Evolutionary conservation across 2,329 filamentous ascomycete species (phyloP), one percentile per base, ranked within the genome.

Genomic region (Cladophialophora yegresii): DNA sequence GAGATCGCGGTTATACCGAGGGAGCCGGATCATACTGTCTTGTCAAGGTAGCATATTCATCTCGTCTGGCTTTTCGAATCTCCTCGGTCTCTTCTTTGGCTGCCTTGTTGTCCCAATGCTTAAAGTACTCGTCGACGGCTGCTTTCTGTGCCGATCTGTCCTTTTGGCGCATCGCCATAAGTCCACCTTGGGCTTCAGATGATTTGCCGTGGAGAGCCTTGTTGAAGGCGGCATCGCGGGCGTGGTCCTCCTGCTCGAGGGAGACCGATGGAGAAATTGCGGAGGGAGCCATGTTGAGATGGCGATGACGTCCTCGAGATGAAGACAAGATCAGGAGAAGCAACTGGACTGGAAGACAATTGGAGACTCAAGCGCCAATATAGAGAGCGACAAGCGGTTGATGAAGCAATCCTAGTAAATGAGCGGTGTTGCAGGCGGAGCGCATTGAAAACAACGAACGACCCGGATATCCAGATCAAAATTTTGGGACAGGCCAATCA

Each of bases 31-130:
- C 89, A 72, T 85, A 95, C 89, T 97, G 92, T 83, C 91, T 88
- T 54, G 93, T 97, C 75, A 98, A 81, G 40, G 92, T 96, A 59
- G 93, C 93, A 78, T 98, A 98, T 80, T 97, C 91, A 66, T 88
- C 89, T 74, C 88, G 87, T 75, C 92, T 87, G 71, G 89, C 85
- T 89, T 92, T 89, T 75, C 93, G 87, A 71, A 85, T 88, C 73
- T 89, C 91, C 61, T 88, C 85, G 1, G 93, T 98, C 84, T 99
- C 95, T 49, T 88, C 85, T 68, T 84, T 87, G 54, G 82, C 89
- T 53, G 81, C 79, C 80, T 96, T 92, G 82, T 93, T 89, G 78
- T 96, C 92, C 90, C 91, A 96, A 77, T 96, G 92, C 84, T 96
- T 96, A 83, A 96, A 96, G 81, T 96, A 96, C 77, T 96, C 91